Evolutionary conservation across 208 protist genomes (phyloP), one percentile per base, ranked within the genome.

Genomic region (Angomonas desouzai): DNA sequence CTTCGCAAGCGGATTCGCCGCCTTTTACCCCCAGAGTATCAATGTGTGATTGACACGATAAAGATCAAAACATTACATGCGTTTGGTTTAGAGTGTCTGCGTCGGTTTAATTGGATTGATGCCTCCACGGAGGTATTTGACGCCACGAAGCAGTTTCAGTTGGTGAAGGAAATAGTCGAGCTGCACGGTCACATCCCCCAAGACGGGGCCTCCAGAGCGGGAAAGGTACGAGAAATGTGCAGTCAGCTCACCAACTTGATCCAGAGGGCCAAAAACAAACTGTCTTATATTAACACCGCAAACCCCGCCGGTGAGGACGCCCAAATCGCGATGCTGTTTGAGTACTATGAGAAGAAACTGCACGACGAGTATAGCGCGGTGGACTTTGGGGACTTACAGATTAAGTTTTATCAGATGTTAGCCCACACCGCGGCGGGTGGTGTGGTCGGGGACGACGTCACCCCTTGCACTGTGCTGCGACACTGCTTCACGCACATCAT

Each of bases 1-100:
- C 77, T 96, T 36, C 86, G 86, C 18, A 64, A 73, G 47, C 81
- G 89, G 16, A 84, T 96, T 18, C 59, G 57, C 20, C 23, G 74
- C 6, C 60, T 83, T 0, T 66, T 92, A 20, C 76, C 81, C 2
- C 58, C 55, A 0, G 28, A 33, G 1, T 59, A 83, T 45, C n/a
- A 51, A 3, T 23, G 28, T 1, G 20, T 27, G 3, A 25, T 59
- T 13, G 36, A 59, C 55, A 27, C 18, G 34, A 38, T 96, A 61
- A 93, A 91, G 64, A 73, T 96, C 2, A 85, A 91, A 48, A 96
- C 89, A 2, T 74, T 96, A 25, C 89, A 96, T 55, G 74, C 86
- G 23, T 93, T 96, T 72, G 86, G 87, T 0, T 62, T 93, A 3
- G 79, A 92, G 64, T 89, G 82, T 64, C 68, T 96, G 23, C 85